phyloP scores from a whole-genome alignment of 768 basidiomycete genomes.

The Crassisporium funariophilum region DNA sequence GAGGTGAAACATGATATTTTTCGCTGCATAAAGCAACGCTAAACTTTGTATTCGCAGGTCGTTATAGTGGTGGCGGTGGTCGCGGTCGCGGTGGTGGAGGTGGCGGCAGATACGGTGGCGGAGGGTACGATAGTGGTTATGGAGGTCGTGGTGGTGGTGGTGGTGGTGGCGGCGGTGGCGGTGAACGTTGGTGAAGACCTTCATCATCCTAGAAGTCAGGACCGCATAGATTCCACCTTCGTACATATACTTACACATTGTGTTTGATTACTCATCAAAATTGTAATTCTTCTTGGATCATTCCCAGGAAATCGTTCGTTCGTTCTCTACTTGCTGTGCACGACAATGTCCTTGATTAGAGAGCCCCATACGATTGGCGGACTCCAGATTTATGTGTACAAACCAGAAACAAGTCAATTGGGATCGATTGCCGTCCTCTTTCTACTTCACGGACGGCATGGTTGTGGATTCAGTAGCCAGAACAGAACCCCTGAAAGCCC shows the following conservation, averaged over 20 bases:
- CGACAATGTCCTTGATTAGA: constrained; percentile 13
- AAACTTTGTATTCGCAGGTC: constrained; percentile 46
- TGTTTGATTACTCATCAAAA: constrained; percentile 14
- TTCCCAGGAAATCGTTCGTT: neutral
- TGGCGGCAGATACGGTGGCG: constrained; percentile 42
- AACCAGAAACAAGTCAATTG: constrained; percentile 14
- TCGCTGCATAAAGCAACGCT: constrained; percentile 32
- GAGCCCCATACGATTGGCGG: constrained; percentile 38
- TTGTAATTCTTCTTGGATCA: constrained; percentile 5
- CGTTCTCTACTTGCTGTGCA: constrained; percentile 2
- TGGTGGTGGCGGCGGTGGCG: constrained; percentile 46
- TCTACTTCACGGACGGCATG: constrained; percentile 44
- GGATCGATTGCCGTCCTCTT: constrained; percentile 39
- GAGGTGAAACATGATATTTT: too few species aligned
- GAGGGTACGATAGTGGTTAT: constrained; percentile 45
- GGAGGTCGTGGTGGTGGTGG: constrained; percentile 48
- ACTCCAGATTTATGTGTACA: constrained; percentile 37
- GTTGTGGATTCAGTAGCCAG: too few species aligned
- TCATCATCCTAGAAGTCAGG: too few species aligned
- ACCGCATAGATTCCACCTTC: too few species aligned
- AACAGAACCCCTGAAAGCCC: too few species aligned
- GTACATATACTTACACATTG: constrained; percentile 9
- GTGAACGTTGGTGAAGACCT: constrained; percentile 37
- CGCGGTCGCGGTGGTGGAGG: constrained; percentile 40
- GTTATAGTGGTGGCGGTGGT: constrained; percentile 52